phyloP scores from a whole-genome alignment of 164 flowering plant genomes.

The Nelumbo lutea region DNA sequence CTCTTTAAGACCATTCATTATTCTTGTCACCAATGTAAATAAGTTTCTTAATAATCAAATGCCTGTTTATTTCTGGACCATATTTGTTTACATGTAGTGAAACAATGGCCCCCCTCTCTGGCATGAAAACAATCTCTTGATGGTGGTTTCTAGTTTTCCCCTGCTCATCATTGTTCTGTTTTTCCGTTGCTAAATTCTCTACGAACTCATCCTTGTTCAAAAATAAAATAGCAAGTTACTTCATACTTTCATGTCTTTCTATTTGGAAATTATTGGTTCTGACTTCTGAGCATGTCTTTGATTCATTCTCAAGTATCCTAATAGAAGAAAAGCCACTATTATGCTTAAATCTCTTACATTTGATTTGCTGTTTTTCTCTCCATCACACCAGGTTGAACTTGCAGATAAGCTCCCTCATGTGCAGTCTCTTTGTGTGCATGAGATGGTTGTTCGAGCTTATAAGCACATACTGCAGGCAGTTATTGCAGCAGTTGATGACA shows the following conservation, averaged over 20 bases:
- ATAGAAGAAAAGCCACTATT: neutral
- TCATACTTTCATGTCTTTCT: no score
- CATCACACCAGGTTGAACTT: constrained; percentile 64
- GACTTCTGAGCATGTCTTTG: neutral
- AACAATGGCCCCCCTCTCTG: no score
- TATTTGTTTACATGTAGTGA: no score
- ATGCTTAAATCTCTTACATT: neutral
- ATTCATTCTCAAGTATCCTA: neutral
- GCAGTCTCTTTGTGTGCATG: constrained; percentile 87
- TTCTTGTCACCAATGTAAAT: neutral
- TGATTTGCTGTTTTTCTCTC: constrained; percentile 1
- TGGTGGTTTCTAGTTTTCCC: no score
- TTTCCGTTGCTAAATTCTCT: no score
- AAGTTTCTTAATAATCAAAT: no score
- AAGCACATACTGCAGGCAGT: constrained; percentile 87
- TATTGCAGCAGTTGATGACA: constrained; percentile 59
- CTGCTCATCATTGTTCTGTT: no score
- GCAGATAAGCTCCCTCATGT: constrained; percentile 97
- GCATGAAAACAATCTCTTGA: no score
- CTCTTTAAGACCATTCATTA: neutral
- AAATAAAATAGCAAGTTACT: no score
- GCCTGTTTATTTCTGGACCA: no score
- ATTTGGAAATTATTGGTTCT: no score
- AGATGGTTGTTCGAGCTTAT: constrained; percentile 90
- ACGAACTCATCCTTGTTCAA: no score